Base-by-base conservation (phyloP, 73 alveolate genomes). In the Paramecium caudatum region DNA sequence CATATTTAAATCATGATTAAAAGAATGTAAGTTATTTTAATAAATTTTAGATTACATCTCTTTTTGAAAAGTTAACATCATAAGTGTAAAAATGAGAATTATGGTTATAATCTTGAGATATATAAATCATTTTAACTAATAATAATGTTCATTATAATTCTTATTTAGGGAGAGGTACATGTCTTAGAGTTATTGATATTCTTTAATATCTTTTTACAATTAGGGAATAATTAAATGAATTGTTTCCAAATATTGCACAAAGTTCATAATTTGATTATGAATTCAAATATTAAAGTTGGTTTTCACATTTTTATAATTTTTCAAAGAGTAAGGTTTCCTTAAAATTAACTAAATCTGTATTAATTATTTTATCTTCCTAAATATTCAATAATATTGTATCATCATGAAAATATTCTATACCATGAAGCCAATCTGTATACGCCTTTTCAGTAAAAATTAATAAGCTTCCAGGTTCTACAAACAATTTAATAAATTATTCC, bases 151-250 rank as follows among this genome's bases (percentile, higher is more conserved):
- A n/a, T n/a, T n/a, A n/a, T n/a, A n/a, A n/a, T n/a, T n/a, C n/a
- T n/a, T n/a, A n/a, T n/a, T n/a, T n/a, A n/a, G n/a, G n/a, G n/a
- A n/a, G n/a, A 13, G 83, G 83, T 65, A 65, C 83, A 65, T 65
- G 83, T 65, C 83, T 65, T 65, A 65, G 34, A 30, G 83, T 65
- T 25, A 65, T 65, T 65, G 83, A 65, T 10, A 65, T 27, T 33
- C 83, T 65, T 4, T 32, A 16, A 13, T 25, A 33, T 65, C 83
- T 65, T 65, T 43, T 65, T 1, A 33, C 17, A 33, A 65, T 36
- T n/a, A 33, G 34, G 0, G 83, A 33, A 65, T 65, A 30, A 65
- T 36, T 33, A 21, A 33, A 65, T 65, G 32, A n/a, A 65, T 65
- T 33, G 17, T 36, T 8, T 25, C 19, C 15, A 32, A 25, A 34